Base-by-base conservation (phyloP, 768 basidiomycete species). In the Suillus subalutaceus region DNA sequence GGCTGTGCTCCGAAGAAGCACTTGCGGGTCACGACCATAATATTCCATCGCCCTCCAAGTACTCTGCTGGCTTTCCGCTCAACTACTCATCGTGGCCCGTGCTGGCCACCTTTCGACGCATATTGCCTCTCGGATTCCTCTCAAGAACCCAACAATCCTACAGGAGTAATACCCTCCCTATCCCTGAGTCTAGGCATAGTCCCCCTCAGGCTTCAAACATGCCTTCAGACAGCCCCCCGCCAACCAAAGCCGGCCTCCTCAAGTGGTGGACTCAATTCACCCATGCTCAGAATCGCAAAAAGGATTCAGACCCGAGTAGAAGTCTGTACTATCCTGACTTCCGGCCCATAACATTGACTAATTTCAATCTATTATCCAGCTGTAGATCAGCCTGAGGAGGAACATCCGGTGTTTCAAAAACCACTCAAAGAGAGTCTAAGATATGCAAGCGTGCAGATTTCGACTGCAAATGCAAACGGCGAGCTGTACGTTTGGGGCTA, bases 381-480 rank as follows among this genome's bases (percentile, higher is more conserved):
- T 18, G 40, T 78, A 73, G 73, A 67, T 65, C 76, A 74, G 26
- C 26, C 26, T 26, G 26, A 26, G 66, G 81, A 79, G 67, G 73
- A 75, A 69, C 80, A 81, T 75, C 79, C 84, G 8, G 94, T 99
- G 38, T 99, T 99, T 72, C 92, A 92, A 6, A 91, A 87, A 65
- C 89, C 94, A 2, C 86, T 98, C 72, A 85, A 86, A 71, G 93
- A 96, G 73, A 91, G 91, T 67, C 81, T 99, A 70, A 85, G 85
- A 71, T 91, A 91, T 76, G 97, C 97, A 18, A 91, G 88, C 71
- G 97, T 97, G 1, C 96, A 96, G 74, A 97, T 99, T 74, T 94
- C 92, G 12, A 97, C 96, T 16, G 90, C 93, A 7, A 92, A 91
- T 66, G 83, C 90, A 13, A 87, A 87, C 67, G 94, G 94, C 9